These are phyloP conservation scores for Arthrobotrys sphaeroides DNA, from an alignment of 2,329 filamentous ascomycete genomes.

Conservation along the genomic window DNA sequence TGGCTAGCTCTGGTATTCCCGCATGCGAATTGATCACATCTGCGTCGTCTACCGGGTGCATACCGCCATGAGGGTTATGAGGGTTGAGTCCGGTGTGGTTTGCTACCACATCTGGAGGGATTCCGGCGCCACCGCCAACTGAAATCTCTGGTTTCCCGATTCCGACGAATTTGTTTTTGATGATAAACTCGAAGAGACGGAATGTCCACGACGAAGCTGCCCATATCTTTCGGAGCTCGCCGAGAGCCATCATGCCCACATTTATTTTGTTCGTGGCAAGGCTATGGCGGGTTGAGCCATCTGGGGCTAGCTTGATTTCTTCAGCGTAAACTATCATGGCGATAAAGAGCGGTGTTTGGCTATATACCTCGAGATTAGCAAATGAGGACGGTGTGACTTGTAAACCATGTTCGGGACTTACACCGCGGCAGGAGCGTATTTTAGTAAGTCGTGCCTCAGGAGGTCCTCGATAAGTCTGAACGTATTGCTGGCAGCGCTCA, in stretches of 20 bases:
- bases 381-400: not conserved
- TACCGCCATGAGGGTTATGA: constrained; percentile 33
- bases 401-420: constrained; percentile 1
- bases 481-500: constrained; percentile 50
- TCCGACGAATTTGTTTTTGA: constrained; percentile 51
- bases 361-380: not conserved
- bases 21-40: constrained; percentile 23
- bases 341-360: constrained; percentile 51
- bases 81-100: constrained; percentile 33
- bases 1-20: constrained; percentile 20
- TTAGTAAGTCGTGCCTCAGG: constrained; percentile 44
- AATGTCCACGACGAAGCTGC: constrained; percentile 51
- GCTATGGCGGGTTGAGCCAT: constrained; percentile 44
- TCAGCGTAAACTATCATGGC: constrained; percentile 53
- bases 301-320: constrained; percentile 47
- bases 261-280: constrained; percentile 49
- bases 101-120: constrained; percentile 29
- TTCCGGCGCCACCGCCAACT: constrained; percentile 36
- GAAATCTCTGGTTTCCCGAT: constrained; percentile 51
- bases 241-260: constrained; percentile 50
- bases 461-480: constrained; percentile 47
- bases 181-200: constrained; percentile 53
- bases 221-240: constrained; percentile 51
- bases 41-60: constrained; percentile 40
- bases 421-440: constrained; percentile 51